Evolutionary conservation across 2,329 filamentous ascomycete species (phyloP).

Genomic region (Colletotrichum cordylinicola): DNA sequence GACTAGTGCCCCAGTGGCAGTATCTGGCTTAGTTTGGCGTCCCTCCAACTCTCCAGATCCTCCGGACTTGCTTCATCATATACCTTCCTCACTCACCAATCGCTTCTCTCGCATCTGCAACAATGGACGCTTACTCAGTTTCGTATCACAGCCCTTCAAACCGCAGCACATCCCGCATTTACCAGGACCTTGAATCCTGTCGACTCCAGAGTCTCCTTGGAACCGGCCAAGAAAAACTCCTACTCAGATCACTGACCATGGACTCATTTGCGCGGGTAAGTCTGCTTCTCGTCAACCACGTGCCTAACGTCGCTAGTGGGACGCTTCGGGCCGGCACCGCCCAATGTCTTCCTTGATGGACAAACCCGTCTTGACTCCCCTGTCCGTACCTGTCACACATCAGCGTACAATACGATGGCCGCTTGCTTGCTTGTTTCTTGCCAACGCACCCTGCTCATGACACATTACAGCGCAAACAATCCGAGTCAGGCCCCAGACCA

Average conservation of each 20-base stretch:
- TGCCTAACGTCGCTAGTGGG: constrained; percentile 18
- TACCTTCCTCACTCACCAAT: background rate
- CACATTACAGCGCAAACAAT: constrained; percentile 16
- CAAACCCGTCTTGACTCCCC: background rate
- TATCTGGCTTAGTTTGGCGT: constrained; percentile 9
- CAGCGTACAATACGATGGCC: background rate
- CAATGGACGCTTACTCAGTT: constrained; percentile 60
- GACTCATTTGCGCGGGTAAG: constrained; percentile 41
- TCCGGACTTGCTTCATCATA: background rate
- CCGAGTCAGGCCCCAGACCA: constrained; percentile 38
- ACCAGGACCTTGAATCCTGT: constrained; percentile 52
- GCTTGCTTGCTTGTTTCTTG: background rate
- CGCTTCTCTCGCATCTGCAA: background rate
- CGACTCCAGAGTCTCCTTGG: constrained; percentile 40
- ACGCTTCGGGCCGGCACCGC: background rate
- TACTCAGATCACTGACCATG: constrained; percentile 35
- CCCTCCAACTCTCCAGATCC: background rate
- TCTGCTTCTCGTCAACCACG: constrained; percentile 9
- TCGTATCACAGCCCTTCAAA: constrained; percentile 50
- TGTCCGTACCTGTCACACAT: background rate
- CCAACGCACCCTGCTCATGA: constrained; percentile 1
- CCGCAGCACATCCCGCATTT: constrained; percentile 52
- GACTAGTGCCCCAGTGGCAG: background rate
- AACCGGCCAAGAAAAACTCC: constrained; percentile 31
- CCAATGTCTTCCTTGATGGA: background rate